phyloP scores from a whole-genome alignment of 352 stramenopile species.

The Lagenidium sp. region DNA sequence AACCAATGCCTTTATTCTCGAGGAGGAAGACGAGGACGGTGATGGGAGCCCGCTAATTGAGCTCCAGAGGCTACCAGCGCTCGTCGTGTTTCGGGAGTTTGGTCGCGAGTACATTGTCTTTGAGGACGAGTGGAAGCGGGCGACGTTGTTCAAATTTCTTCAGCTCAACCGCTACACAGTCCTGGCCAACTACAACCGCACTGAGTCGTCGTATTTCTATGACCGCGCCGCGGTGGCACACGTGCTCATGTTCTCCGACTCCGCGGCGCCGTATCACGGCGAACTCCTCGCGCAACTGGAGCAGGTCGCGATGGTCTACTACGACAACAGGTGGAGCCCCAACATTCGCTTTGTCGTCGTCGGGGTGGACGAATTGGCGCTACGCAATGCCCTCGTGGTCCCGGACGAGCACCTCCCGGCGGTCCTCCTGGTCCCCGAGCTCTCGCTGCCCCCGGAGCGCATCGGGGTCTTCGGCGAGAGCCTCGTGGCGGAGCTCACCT shows the following conservation, averaged over 20 bases:
- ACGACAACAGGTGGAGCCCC: slow-evolving; percentile 1
- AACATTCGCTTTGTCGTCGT: slow-evolving; percentile 26
- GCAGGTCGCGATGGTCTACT: slow-evolving; percentile 12
- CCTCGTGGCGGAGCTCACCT: slow-evolving; percentile 5
- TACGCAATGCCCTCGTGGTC: slow-evolving; percentile 22
- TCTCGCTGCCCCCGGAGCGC: slow-evolving; percentile 8
- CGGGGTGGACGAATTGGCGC: slow-evolving; percentile 7
- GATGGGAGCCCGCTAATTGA: no score
- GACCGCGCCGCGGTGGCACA: slow-evolving; percentile 15
- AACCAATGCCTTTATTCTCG: slow-evolving; percentile 13
- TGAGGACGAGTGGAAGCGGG: slow-evolving; percentile 15
- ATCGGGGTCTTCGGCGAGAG: slow-evolving; percentile 3
- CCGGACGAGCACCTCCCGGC: slow-evolving; percentile 14
- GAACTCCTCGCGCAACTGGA: slow-evolving; percentile 5
- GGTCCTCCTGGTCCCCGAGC: slow-evolving; percentile 16
- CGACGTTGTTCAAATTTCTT: slow-evolving; percentile 16
- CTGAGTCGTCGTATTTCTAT: slow-evolving; percentile 18
- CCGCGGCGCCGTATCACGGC: slow-evolving; percentile 7
- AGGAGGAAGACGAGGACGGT: neutral
- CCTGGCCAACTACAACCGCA: slow-evolving; percentile 18
- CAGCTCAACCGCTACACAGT: slow-evolving; percentile 21
- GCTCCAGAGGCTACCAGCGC: slow-evolving; percentile 6
- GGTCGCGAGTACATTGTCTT: slow-evolving; percentile 11
- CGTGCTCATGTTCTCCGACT: slow-evolving; percentile 29
- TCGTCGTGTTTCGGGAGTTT: slow-evolving; percentile 25